These are phyloP conservation scores for Boletus rufocinnamomeus DNA, from an alignment of 768 basidiomycete genomes.

Conservation along the genomic window DNA sequence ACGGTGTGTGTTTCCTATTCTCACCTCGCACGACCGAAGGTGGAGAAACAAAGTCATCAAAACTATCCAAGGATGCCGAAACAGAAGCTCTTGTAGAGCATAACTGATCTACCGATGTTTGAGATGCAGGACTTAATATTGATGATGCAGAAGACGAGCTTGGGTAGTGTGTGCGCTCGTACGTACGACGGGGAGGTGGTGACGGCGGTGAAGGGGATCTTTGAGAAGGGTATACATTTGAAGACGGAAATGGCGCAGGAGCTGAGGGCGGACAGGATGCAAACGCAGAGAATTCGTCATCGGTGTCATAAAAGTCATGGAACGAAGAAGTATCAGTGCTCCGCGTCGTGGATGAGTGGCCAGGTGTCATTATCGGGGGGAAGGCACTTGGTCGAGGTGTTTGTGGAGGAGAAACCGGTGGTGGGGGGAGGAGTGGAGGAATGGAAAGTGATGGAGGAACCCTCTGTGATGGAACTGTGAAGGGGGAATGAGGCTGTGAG, in stretches of 20 bases:
- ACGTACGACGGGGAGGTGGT: constrained; percentile 32
- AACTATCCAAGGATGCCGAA: constrained; percentile 43
- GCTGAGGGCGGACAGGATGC: constrained; percentile 32
- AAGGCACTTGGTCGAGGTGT: constrained; percentile 30
- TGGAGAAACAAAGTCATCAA: constrained; percentile 50
- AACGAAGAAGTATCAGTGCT: constrained; percentile 3
- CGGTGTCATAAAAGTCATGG: constrained; percentile 33
- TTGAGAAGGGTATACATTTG: constrained; percentile 12
- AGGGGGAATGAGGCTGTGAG: constrained; percentile 21
- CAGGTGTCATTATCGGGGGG: constrained; percentile 9
- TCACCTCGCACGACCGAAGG: constrained; percentile 6
- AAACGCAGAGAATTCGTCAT: constrained; percentile 58
- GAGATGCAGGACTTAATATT: constrained; percentile 24
- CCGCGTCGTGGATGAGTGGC: constrained; percentile 12
- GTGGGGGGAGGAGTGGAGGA: constrained; percentile 35
- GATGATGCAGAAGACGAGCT: constrained; percentile 32
- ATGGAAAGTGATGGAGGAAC: constrained; percentile 26
- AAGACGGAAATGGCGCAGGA: constrained; percentile 8
- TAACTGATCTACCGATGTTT: constrained; percentile 23
- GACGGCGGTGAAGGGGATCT: constrained; percentile 29
- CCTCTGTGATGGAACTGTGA: constrained; percentile 27
- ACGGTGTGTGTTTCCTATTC: constrained; percentile 41
- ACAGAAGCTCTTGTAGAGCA: constrained; percentile 24
- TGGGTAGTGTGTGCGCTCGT: constrained; percentile 24
- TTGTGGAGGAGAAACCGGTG: constrained; percentile 33